phyloP scores from a whole-genome alignment of 176 grass and related monocot species.

The Panicum miliaceum region DNA sequence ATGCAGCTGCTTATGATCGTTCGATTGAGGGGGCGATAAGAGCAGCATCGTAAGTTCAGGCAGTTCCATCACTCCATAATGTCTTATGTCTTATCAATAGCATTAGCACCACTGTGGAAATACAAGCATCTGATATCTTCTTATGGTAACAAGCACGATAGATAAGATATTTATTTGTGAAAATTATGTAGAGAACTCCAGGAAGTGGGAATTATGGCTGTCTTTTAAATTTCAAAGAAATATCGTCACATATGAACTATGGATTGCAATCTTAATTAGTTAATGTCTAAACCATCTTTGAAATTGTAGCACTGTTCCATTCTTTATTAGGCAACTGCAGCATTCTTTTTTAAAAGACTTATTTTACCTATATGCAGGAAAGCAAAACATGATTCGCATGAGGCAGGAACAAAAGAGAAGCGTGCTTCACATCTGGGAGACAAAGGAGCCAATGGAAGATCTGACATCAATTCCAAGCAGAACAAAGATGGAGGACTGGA shows the following conservation, averaged over 20 bases:
- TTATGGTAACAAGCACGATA: background rate
- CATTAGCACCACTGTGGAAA: background rate
- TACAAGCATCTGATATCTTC: background rate
- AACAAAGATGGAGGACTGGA: constrained; percentile 30
- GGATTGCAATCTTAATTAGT: constrained; percentile 7
- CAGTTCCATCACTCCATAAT: constrained; percentile 8
- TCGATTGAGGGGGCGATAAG: constrained; percentile 84
- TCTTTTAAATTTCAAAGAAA: constrained; percentile 18
- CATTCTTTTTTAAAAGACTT: constrained; percentile 35
- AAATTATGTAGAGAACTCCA: background rate
- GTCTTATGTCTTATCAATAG: constrained; percentile 4
- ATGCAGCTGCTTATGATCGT: constrained; percentile 84
- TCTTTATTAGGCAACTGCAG: constrained; percentile 3
- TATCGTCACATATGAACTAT: background rate
- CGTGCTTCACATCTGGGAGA: constrained; percentile 9
- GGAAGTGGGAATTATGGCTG: background rate
- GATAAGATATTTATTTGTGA: background rate
- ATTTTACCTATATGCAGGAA: constrained; percentile 47
- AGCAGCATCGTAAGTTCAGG: constrained; percentile 66
- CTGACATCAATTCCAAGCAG: constrained; percentile 29
- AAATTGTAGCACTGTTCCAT: background rate
- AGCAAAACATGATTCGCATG: constrained; percentile 41
- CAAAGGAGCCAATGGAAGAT: constrained; percentile 37
- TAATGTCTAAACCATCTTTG: background rate
- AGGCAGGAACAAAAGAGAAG: constrained; percentile 36